A percentile compares a stretch with the other conserved stretches of the same genome.
Evolutionary conservation across 2,329 filamentous ascomycete genomes (phyloP).

Genomic region (Ophiocordyceps camponoti-saundersi): DNA sequence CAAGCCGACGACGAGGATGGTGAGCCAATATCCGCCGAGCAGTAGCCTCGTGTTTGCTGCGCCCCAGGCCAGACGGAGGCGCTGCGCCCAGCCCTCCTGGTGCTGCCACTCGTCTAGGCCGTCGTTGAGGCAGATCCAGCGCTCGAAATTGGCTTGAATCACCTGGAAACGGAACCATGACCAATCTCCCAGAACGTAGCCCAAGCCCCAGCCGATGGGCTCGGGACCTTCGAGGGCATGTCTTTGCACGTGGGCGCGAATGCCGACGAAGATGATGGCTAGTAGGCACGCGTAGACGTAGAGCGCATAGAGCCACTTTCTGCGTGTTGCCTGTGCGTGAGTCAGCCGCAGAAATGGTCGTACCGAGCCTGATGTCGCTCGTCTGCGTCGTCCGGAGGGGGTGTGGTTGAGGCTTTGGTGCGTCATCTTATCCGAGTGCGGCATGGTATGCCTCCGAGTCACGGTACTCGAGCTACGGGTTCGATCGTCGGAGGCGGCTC

Average conservation of each 20-base stretch:
- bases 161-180: constrained; percentile 55
- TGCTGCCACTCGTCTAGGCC: constrained; percentile 22
- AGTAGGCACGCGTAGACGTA: constrained; percentile 60
- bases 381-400: constrained; percentile 47
- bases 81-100: constrained; percentile 42
- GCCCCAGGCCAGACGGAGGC: constrained; percentile 51
- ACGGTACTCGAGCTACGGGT: constrained; percentile 6
- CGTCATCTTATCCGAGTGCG: constrained; percentile 18
- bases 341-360: constrained; percentile 70
- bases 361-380: constrained; percentile 44
- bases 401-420: constrained; percentile 31
- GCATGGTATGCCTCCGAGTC: constrained; percentile 33
- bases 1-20: constrained; percentile 54
- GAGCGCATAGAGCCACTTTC: constrained; percentile 71
- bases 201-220: constrained; percentile 81
- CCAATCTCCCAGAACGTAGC: constrained; percentile 74
- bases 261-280: constrained; percentile 48
- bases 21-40: constrained; percentile 56
- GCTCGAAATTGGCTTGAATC: constrained; percentile 47
- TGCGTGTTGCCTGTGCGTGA: constrained; percentile 52
- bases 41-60: constrained; percentile 68
- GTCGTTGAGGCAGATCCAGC: constrained; percentile 58
- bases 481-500: constrained; percentile 1
- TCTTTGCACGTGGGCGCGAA: constrained; percentile 51
- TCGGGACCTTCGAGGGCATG: constrained; percentile 57